These are phyloP conservation scores for Aspergillus egyptiacus DNA, from an alignment of 495 filamentous ascomycete species.

Conservation along the genomic window DNA sequence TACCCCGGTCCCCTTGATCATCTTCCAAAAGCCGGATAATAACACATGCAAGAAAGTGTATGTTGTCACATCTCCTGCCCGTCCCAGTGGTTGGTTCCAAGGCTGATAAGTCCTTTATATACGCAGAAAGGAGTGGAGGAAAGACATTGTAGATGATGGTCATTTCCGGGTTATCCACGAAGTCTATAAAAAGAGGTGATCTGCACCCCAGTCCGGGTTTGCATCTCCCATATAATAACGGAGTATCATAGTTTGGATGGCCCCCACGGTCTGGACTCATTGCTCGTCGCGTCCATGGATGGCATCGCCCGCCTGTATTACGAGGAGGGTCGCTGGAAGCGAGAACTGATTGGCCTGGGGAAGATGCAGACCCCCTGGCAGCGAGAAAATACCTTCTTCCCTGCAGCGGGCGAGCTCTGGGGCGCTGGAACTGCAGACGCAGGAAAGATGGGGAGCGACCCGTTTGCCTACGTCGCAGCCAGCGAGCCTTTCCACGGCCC, in stretches of 20 bases:
- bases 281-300: neutral
- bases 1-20: no score
- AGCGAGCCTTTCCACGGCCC: neutral
- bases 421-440: neutral
- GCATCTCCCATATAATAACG: no score
- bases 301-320: neutral
- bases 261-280: neutral
- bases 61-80: no score
- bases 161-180: no score
- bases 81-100: no score
- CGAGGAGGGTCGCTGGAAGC: neutral
- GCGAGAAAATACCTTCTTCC: neutral
- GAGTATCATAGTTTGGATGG: neutral
- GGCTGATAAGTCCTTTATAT: no score
- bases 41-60: no score
- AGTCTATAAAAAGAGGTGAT: no score
- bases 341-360: neutral
- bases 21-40: no score
- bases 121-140: no score
- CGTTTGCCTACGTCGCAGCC: neutral
- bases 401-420: neutral
- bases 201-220: no score
- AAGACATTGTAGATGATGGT: no score
- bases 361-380: neutral
- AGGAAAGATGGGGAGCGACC: neutral